Evolutionary conservation across 345 rosid species (phyloP), one percentile per base, ranked within the genome.

Genomic region (Populus pruinosa): DNA sequence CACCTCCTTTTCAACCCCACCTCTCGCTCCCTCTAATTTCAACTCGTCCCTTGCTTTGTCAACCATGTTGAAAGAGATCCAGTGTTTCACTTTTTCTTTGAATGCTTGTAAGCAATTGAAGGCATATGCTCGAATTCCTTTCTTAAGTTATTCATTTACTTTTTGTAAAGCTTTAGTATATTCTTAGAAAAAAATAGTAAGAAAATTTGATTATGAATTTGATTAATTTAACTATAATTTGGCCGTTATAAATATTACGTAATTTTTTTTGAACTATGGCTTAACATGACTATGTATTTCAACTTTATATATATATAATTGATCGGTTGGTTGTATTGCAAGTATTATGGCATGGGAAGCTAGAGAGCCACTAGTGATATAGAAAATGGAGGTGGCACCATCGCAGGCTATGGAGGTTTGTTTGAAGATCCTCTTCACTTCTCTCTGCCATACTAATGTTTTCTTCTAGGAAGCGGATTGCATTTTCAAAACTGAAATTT

Each of bases 61-160:
- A 41, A 11, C 43, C 12, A 41, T 11, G 12, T 2, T 41, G 43
- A 41, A 41, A 41, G 12, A 8, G 43, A 41, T 41, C 43, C 43
- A 9, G 12, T 41, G 3, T 9, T 41, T 93, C 75, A 92, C 98
- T 82, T 94, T 87, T 74, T 95, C 96, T 80, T 98, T 94, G 59
- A 95, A 93, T 36, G 87, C 93, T 85, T 82, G 76, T 83, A 93
- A 95, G 82, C 98, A 95, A 66, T 92, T 90, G 68, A 87, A 85
- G 43, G 97, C 93, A 74, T 88, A 95, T 77, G 87, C 86, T 90
- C 87, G 31, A 90, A 95, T 84, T 93, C 97, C 56, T 82, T 69
- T 77, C 98, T 92, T 68, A 87, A 67, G 53, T 4, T 21, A 39
- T 38, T 8, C 50, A 43, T 23, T 33, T 33, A 3, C 21, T 20